A percentile compares a stretch with the other conserved stretches of the same genome.
Conservation (phyloP, 129 eudicot genomes). For the Deinandra increscens region DNA sequence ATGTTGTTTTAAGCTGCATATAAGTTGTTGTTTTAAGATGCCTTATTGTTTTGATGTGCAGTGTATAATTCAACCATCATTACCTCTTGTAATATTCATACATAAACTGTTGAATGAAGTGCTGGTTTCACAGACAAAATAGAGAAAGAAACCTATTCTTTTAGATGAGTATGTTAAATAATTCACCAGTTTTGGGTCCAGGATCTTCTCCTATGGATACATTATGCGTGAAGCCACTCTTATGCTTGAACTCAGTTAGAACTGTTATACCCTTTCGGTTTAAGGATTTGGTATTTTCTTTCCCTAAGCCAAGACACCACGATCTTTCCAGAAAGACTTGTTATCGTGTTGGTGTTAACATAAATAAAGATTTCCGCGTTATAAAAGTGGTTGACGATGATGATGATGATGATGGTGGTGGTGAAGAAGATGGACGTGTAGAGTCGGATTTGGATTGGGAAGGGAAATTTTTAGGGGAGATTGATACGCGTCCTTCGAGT, state of each 20-base stretch:
- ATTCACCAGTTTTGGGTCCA: constrained; percentile 16
- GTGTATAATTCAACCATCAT: not conserved
- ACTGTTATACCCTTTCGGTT: constrained; percentile 2
- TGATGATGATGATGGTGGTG: constrained; percentile 23
- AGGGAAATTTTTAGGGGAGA: constrained; percentile 70
- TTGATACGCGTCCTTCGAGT: constrained; percentile 37
- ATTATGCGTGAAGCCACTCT: constrained; percentile 18
- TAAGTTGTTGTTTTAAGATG: not conserved
- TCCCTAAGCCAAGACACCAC: constrained; percentile 12
- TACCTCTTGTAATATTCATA: not conserved
- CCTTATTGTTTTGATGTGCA: not conserved
- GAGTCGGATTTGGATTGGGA: constrained; percentile 54
- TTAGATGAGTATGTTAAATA: constrained; percentile 8
- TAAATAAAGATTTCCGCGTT: constrained; percentile 36
- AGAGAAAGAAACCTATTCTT: constrained; percentile 11
- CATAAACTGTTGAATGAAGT: not conserved
- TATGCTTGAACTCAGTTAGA: constrained; percentile 18
- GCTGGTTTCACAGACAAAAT: not conserved
- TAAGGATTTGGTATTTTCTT: constrained; percentile 7
- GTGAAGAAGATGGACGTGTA: constrained; percentile 9
- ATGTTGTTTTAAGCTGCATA: not conserved
- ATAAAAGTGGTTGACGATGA: constrained; percentile 46
- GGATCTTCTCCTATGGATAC: constrained; percentile 13
- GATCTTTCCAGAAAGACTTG: constrained; percentile 16
- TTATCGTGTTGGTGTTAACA: constrained; percentile 14